These are phyloP conservation scores for Russula foetens DNA, from an alignment of 768 basidiomycete genomes.

Conservation along the genomic window DNA sequence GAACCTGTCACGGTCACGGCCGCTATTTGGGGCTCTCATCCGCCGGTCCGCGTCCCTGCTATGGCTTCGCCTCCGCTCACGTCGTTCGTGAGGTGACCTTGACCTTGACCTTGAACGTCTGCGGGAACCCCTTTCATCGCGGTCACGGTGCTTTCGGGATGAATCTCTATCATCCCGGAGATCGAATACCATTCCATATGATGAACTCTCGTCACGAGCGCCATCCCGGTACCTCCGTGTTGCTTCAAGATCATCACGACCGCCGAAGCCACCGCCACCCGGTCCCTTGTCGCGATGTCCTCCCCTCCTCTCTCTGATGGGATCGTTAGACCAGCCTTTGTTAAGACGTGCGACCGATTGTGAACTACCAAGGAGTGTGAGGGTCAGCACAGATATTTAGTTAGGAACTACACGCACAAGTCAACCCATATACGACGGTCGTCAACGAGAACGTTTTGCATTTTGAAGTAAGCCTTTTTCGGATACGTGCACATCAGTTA, in stretches of 20 bases:
- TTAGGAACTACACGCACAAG: conserved; percentile 53
- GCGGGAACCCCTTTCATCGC: conserved; percentile 24
- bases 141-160: background rate
- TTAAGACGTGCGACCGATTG: conserved; percentile 92
- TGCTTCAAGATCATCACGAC: conserved; percentile 66
- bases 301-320: conserved; percentile 39
- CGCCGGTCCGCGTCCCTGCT: conserved; percentile 16
- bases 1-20: background rate
- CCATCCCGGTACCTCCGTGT: conserved; percentile 60
- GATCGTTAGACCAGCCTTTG: conserved; percentile 72
- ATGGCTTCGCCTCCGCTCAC: conserved; percentile 46
- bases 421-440: conserved; percentile 99
- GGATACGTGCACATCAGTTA: background rate
- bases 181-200: conserved; percentile 84
- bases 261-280: conserved; percentile 46
- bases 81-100: conserved; percentile 23
- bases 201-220: conserved; percentile 26
- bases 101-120: conserved; percentile 25
- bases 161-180: conserved; percentile 31
- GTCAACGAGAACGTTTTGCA: conserved; percentile 98
- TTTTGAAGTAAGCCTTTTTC: conserved; percentile 86
- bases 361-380: conserved; percentile 41
- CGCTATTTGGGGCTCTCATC: conserved; percentile 2
- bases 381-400: conserved; percentile 13
- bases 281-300: conserved; percentile 26